Percentiles rank a stretch among this genome's conserved stretches.
Conservation (phyloP, 768 basidiomycete genomes). For the Boletus patriciae region DNA sequence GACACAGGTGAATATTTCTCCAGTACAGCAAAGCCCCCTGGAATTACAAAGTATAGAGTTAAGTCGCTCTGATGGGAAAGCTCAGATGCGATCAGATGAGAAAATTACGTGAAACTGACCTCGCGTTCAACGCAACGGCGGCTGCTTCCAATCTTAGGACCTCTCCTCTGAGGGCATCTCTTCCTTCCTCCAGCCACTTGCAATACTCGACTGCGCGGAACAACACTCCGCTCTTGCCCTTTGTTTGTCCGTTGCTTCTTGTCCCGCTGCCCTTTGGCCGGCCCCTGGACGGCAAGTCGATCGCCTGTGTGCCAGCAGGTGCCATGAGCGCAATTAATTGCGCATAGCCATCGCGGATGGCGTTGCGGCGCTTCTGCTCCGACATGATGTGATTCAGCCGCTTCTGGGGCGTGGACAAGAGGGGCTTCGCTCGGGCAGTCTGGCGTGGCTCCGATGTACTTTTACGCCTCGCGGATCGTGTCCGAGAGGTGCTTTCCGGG, state of each 20-base stretch:
- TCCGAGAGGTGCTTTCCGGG: conserved; percentile 10
- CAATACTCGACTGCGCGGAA: conserved; percentile 87
- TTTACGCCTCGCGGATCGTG: conserved; percentile 25
- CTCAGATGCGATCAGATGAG: background rate
- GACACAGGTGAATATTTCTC: background rate
- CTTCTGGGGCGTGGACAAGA: conserved; percentile 83
- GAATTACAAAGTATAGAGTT: background rate
- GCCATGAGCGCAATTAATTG: conserved; percentile 81
- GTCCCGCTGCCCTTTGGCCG: conserved; percentile 77
- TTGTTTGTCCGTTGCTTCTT: conserved; percentile 63
- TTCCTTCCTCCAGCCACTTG: conserved; percentile 82
- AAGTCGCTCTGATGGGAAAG: background rate
- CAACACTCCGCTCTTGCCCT: conserved; percentile 87
- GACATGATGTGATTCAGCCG: conserved; percentile 93
- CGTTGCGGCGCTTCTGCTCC: conserved; percentile 90
- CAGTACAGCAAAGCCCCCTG: background rate
- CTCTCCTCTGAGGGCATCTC: conserved; percentile 68
- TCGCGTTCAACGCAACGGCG: conserved; percentile 37
- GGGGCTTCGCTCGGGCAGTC: conserved; percentile 51
- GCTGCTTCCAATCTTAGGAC: conserved; percentile 66
- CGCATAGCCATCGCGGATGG: conserved; percentile 87
- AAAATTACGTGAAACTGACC: conserved; percentile 12
- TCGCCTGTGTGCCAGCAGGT: conserved; percentile 69
- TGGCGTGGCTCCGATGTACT: conserved; percentile 25
- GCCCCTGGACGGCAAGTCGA: conserved; percentile 75